These are phyloP conservation scores for Ambrosiella beaveri DNA, from an alignment of 2,329 filamentous ascomycete species.

Conservation along the genomic window DNA sequence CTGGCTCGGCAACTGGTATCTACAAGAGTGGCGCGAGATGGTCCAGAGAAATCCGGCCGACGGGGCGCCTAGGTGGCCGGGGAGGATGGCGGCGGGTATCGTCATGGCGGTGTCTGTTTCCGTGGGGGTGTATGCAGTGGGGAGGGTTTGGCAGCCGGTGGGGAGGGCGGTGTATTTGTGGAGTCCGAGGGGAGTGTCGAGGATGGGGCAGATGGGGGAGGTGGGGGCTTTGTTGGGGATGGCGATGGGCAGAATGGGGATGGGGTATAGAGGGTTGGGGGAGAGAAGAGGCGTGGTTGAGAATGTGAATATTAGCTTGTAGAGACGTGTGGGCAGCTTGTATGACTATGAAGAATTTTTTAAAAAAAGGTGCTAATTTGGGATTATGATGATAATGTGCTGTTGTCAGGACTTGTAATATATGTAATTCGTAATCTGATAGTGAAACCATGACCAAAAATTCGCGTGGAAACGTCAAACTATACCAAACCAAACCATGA, in stretches of 20 bases:
- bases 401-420: neutral
- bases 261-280: slow-evolving; percentile 2
- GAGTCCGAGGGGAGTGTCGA: slow-evolving; percentile 19
- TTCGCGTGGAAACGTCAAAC: no score
- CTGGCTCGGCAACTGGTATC: slow-evolving; percentile 18
- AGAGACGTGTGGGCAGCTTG: neutral
- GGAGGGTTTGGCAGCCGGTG: slow-evolving; percentile 27
- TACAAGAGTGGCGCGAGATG: slow-evolving; percentile 19
- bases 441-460: no score
- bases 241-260: slow-evolving; percentile 8
- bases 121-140: slow-evolving; percentile 21
- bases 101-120: slow-evolving; percentile 23
- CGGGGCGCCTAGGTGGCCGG: slow-evolving; percentile 1
- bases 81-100: slow-evolving; percentile 16
- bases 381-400: no score
- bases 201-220: slow-evolving; percentile 29
- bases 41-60: neutral
- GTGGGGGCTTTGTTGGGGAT: slow-evolving; percentile 28
- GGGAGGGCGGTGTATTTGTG: slow-evolving; percentile 29
- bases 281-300: slow-evolving; percentile 4
- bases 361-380: no score
- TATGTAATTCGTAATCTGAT: neutral
- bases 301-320: slow-evolving; percentile 11
- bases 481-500: neutral
- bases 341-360: no score